Base-by-base conservation (phyloP, 2,329 filamentous ascomycete genomes). In the Dactylellina cionopaga region DNA sequence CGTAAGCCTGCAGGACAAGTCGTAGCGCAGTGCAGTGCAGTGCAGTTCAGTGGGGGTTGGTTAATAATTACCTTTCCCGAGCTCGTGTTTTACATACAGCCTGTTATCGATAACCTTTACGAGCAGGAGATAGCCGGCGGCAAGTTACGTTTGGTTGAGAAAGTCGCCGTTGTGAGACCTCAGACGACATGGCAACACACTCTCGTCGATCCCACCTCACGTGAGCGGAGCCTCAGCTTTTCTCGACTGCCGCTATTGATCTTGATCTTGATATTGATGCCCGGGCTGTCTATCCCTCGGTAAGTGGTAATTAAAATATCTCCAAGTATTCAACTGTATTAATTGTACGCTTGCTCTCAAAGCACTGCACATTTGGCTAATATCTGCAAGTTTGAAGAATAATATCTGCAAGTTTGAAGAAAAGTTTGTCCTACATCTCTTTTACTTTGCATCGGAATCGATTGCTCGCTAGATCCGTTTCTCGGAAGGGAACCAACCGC, bases 111-210 rank as follows among this genome's bases (percentile, higher is more conserved):
- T 55, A 54, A 33, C 44, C 55, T 19, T 49, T 5, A 25, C 31
- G 33, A 64, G 46, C 44, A 46, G 29, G 49, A 56, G 49, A 56
- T 65, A 35, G 15, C 60, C 60, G 41, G 44, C 55, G 56, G 56
- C 5, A 33, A 43, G 27, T 47, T 27, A 47, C 44, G 44, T 25
- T 47, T 17, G 27, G 7, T 5, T 39, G 19, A 25, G n/a, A 39
- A 19, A 22, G 49, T 27, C 51, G 22, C 51, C 51, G 51, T 35
- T n/a, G 51, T 55, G 51, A 35, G 33, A 55, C 41, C 41, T 47
- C 41, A 55, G 31, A 66, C 62, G 51, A 66, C 62, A 66, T 51
- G 43, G 51, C 62, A 66, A 66, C 62, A 66, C 62, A 66, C 55
- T 43, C 7, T 15, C 24, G 27, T 9, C 24, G 6, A 33, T 3